Evolutionary conservation across 176 grass and related monocot species (phyloP), one percentile per base, ranked within the genome.

Genomic region (Oryza rufipogon): DNA sequence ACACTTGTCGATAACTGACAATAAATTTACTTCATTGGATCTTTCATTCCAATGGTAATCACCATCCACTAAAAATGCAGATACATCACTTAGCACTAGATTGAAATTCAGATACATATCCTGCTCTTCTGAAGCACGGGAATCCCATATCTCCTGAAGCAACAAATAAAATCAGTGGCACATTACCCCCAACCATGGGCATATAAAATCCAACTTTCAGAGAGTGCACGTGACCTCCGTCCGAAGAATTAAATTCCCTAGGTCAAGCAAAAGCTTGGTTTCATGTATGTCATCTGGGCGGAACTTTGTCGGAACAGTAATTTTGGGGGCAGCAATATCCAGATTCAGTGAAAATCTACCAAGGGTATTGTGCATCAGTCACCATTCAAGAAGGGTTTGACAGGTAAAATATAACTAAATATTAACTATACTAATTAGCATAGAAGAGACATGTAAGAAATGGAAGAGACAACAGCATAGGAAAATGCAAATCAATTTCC

Each of bases 321-420:
- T 91, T 90, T 98, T 98, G 66, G 96, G 96, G 81, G 92, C 96
- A 90, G 96, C 96, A 74, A 98, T 98, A 75, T 98, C 96, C 80
- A 98, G 90, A 86, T 98, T 90, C 76, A 98, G 82, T 78, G 91
- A 93, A 89, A 98, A 98, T 89, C 95, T 97, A 82, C 48, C 48
- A 65, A 85, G 17, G 44, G 78, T 75, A 33, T 64, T 76, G 20
- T 26, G 19, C 38, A 74, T 78, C 52, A 76, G 30, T 61, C 17
- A 71, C 61, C 33, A 17, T 68, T 39, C 22, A 83, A 80, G 74
- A 77, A 77, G 48, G 47, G 5, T 30, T 33, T 46, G 66, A 72
- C 19, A 82, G 73, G 56, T 28, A 78, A 72, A 45, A 73, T 76
- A 45, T 69, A 70, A 30, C 12, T 64, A 39, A 76, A 17, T 10